These are phyloP conservation scores for Metarhizium anisopliae DNA, from an alignment of 2,329 filamentous ascomycete genomes.

Conservation along the genomic window DNA sequence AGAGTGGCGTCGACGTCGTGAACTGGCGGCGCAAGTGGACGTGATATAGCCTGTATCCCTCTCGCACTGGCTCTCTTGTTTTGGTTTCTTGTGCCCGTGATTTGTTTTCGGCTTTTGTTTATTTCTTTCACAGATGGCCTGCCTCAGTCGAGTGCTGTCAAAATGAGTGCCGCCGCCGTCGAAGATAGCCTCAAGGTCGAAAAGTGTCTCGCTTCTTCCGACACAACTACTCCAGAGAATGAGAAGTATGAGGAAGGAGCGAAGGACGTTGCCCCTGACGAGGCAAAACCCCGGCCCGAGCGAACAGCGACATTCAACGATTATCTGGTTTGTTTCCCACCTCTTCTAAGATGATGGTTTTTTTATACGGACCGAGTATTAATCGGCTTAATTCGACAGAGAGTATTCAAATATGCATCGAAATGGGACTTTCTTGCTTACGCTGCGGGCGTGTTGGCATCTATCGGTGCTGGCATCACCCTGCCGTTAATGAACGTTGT, in stretches of 20 bases:
- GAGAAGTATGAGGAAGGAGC: neutral
- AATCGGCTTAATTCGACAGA: slow-evolving; percentile 16
- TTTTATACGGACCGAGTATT: neutral
- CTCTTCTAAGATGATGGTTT: neutral
- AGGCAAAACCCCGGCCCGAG: slow-evolving; percentile 13
- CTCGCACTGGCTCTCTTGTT: neutral
- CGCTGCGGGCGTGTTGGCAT: slow-evolving; percentile 35
- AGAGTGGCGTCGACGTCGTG: neutral
- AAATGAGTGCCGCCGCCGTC: neutral
- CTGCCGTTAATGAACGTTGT: slow-evolving; percentile 52
- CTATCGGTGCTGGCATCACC: slow-evolving; percentile 43
- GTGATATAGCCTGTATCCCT: neutral
- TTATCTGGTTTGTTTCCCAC: slow-evolving; percentile 25
- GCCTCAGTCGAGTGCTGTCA: neutral
- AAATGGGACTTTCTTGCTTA: slow-evolving; percentile 42
- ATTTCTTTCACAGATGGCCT: neutral
- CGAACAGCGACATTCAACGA: slow-evolving; percentile 36
- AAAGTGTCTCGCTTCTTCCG: neutral
- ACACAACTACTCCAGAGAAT: neutral
- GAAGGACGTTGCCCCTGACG: neutral
- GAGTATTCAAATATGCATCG: slow-evolving; percentile 46
- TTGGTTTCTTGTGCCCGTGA: neutral
- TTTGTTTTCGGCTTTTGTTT: neutral
- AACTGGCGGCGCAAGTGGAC: neutral
- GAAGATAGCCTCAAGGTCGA: neutral